A percentile compares a stretch with the other conserved stretches of the same genome.
Conservation (phyloP, 129 eudicot species). For the Sambucus nigra region DNA sequence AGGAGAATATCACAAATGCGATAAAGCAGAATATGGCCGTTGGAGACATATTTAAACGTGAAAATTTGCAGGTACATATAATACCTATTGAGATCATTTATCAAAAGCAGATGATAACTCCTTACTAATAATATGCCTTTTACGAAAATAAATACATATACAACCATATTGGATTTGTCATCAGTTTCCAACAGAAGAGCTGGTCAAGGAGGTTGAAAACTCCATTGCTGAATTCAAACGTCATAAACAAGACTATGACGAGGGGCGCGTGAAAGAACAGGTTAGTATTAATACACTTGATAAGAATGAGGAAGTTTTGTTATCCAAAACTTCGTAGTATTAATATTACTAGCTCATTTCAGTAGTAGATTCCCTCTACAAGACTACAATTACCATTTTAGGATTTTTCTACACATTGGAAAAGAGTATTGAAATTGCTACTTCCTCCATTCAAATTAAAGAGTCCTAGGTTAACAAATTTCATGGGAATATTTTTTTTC, state of each 20-base stretch:
- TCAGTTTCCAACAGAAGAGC: conserved; percentile 68
- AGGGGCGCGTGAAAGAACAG: conserved; percentile 76
- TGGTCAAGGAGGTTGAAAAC: conserved; percentile 75
- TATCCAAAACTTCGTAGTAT: too few species aligned
- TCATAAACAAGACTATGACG: conserved; percentile 74
- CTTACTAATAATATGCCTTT: neutral
- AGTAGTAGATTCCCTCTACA: too few species aligned
- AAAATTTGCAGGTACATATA: conserved; percentile 66
- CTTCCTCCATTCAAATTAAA: too few species aligned
- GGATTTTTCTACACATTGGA: too few species aligned
- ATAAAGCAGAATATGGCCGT: conserved; percentile 86
- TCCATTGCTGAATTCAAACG: conserved; percentile 71
- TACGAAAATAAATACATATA: neutral
- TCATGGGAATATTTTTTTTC: too few species aligned
- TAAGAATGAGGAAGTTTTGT: neutral
- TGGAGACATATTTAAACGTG: conserved; percentile 91
- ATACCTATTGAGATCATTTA: conserved; percentile 1
- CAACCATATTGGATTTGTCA: neutral
- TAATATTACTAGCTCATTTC: too few species aligned
- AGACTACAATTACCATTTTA: too few species aligned
- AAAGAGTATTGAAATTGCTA: too few species aligned
- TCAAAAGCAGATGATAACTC: neutral
- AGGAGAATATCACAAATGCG: conserved; percentile 51
- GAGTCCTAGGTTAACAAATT: too few species aligned
- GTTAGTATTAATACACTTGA: conserved; percentile 22